Conservation (phyloP, 2,329 filamentous ascomycete species). For the Hypoxylon sp. region DNA sequence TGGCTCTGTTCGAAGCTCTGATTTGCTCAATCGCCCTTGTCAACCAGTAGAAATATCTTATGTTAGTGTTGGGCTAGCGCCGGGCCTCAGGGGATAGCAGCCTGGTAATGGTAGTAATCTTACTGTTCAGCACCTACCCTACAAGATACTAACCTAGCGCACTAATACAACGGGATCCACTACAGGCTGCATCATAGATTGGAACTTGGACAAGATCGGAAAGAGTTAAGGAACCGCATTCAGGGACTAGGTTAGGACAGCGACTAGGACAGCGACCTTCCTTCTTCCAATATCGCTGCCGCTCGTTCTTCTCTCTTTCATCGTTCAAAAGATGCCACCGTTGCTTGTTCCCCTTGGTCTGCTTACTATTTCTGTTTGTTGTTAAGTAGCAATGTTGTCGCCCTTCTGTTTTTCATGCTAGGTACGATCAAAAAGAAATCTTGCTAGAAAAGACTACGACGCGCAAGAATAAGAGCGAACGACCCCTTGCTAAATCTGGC, state of each 20-base stretch:
- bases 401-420: conserved; percentile 13
- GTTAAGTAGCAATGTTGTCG: conserved; percentile 18
- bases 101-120: conserved; percentile 27
- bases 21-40: no score
- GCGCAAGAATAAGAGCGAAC: conserved; percentile 22
- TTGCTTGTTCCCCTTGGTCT: conserved; percentile 31
- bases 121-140: conserved; percentile 18
- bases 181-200: conserved; percentile 34
- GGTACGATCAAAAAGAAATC: conserved; percentile 16
- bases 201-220: conserved; percentile 35
- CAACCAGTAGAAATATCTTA: no score
- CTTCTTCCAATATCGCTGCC: conserved; percentile 25
- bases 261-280: conserved; percentile 16
- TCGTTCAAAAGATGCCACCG: conserved; percentile 31
- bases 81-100: not conserved
- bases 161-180: conserved; percentile 28
- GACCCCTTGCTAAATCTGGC: conserved; percentile 16
- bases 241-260: conserved; percentile 31
- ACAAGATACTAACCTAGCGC: conserved; percentile 4
- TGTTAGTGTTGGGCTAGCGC: no score
- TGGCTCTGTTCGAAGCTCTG: no score
- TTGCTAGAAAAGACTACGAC: conserved; percentile 6
- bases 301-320: conserved; percentile 30
- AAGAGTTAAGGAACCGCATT: conserved; percentile 39
- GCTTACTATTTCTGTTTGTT: conserved; percentile 12